Conservation (phyloP, 768 basidiomycete species). For the Pholiota molesta region DNA sequence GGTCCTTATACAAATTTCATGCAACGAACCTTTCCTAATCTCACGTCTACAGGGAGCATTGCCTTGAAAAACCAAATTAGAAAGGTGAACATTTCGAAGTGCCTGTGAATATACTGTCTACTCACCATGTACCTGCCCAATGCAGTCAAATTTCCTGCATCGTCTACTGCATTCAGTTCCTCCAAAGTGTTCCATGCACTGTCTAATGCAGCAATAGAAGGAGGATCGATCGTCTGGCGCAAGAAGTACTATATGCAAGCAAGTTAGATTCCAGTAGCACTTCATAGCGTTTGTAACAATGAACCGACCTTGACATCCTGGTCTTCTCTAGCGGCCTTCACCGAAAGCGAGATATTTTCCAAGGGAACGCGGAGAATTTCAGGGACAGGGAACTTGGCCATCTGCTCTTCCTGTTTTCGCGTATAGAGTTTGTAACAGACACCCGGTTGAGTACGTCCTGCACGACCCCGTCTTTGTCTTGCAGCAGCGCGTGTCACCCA, state of each 20-base stretch:
- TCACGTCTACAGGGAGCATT: slow-evolving; percentile 84
- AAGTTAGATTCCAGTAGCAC: slow-evolving; percentile 1
- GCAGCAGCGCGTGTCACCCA: slow-evolving; percentile 83
- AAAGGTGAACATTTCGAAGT: neutral
- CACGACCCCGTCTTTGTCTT: slow-evolving; percentile 84
- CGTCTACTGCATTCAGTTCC: slow-evolving; percentile 78
- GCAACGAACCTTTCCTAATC: slow-evolving; percentile 73
- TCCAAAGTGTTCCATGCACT: slow-evolving; percentile 72
- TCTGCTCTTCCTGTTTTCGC: slow-evolving; percentile 63
- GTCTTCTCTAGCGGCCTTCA: slow-evolving; percentile 78
- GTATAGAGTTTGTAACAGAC: slow-evolving; percentile 91
- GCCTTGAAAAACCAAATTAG: slow-evolving; percentile 45
- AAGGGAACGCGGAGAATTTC: slow-evolving; percentile 89
- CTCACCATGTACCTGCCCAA: slow-evolving; percentile 78
- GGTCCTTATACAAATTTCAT: neutral
- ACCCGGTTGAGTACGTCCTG: slow-evolving; percentile 83
- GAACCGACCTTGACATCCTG: slow-evolving; percentile 72
- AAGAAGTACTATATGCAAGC: slow-evolving; percentile 53
- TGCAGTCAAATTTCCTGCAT: slow-evolving; percentile 69
- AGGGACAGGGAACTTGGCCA: slow-evolving; percentile 77
- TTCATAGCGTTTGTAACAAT: neutral
- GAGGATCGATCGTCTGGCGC: slow-evolving; percentile 81
- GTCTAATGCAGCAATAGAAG: slow-evolving; percentile 73
- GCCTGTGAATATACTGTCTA: slow-evolving; percentile 16
- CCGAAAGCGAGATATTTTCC: slow-evolving; percentile 78